These are phyloP conservation scores for Chlorella ohadii DNA, from an alignment of 139 green algal species.

Conservation along the genomic window DNA sequence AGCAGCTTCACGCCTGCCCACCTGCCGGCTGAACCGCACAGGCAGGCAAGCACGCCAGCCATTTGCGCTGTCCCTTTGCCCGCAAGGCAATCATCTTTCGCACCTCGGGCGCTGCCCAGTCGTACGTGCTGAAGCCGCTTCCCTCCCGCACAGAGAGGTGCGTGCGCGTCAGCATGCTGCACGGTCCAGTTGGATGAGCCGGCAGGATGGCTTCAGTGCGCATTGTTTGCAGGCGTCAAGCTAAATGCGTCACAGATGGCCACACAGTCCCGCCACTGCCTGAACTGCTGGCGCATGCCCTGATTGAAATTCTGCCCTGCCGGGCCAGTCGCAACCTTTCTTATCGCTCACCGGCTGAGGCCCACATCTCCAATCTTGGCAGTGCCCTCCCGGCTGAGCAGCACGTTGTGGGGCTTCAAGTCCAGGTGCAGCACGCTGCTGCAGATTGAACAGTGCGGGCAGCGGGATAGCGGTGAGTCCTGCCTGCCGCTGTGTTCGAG, in stretches of 20 bases:
- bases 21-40: too few relatives aligned
- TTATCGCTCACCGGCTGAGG: not conserved
- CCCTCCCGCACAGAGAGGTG: not conserved
- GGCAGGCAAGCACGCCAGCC: too few relatives aligned
- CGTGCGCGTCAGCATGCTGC: constrained; percentile 16
- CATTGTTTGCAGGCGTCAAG: too few relatives aligned
- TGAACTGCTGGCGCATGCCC: too few relatives aligned
- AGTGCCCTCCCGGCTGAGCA: constrained; percentile 29
- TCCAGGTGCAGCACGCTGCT: constrained; percentile 19
- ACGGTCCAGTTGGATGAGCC: not conserved
- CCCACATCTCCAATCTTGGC: constrained; percentile 42
- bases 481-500: not conserved
- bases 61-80: too few relatives aligned
- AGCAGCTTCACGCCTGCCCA: too few relatives aligned
- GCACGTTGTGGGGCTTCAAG: constrained; percentile 41
- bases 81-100: not conserved
- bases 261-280: too few relatives aligned
- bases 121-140: not conserved
- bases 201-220: too few relatives aligned
- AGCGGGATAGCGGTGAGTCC: not conserved
- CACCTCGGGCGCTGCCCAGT: constrained; percentile 9
- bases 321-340: too few relatives aligned
- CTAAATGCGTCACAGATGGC: too few relatives aligned
- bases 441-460: not conserved
- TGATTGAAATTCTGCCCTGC: too few relatives aligned